Percentiles rank a stretch among this genome's conserved stretches.
phyloP scores from a whole-genome alignment of 768 basidiomycete genomes.

The Mycena kentingensis region DNA sequence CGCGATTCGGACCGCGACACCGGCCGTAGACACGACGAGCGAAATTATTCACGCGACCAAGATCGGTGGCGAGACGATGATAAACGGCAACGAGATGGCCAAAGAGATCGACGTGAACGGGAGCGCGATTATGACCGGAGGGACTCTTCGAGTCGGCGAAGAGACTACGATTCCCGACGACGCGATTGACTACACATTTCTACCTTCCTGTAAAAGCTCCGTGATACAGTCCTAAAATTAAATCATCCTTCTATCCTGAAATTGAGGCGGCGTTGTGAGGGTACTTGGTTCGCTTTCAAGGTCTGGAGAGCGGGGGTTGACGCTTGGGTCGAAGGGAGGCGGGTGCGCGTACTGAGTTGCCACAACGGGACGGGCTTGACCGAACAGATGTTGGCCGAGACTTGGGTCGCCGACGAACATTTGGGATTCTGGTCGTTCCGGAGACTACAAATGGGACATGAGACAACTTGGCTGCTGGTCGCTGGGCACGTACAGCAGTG shows the following conservation, averaged over 20 bases:
- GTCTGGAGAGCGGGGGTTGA: slow-evolving; percentile 11
- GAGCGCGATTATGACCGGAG: slow-evolving; percentile 33
- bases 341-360: not conserved
- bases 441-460: not conserved
- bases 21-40: slow-evolving; percentile 32
- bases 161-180: slow-evolving; percentile 32
- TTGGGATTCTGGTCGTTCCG: not conserved
- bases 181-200: slow-evolving; percentile 21
- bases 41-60: slow-evolving; percentile 18
- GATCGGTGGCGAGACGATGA: slow-evolving; percentile 22
- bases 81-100: slow-evolving; percentile 21
- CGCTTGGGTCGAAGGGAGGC: not conserved
- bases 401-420: not conserved
- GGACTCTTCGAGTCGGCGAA: slow-evolving; percentile 32
- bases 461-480: not conserved
- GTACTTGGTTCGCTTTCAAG: slow-evolving; percentile 15
- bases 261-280: slow-evolving; percentile 20
- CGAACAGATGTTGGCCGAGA: not conserved
- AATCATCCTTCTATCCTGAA: not conserved
- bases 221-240: not conserved
- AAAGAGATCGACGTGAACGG: slow-evolving; percentile 29
- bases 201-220: not conserved
- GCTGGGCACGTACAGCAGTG: not conserved
- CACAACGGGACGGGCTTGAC: slow-evolving; percentile 1
- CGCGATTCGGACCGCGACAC: slow-evolving; percentile 38